Conservation (phyloP, 2,329 filamentous ascomycete genomes). For the Colletotrichum sp. region DNA sequence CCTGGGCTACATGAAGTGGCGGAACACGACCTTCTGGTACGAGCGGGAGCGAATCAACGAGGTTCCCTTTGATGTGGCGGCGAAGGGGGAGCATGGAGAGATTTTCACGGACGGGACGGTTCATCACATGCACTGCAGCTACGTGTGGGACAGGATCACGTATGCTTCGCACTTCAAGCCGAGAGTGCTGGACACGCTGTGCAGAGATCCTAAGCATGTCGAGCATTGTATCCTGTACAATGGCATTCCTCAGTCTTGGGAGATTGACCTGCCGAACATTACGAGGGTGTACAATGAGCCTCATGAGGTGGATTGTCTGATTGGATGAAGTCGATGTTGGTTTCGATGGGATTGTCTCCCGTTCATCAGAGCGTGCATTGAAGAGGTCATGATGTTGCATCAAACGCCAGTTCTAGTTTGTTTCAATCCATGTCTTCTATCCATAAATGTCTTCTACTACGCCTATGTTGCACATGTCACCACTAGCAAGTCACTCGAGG, state of each 20-base stretch:
- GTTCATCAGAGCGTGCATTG: neutral
- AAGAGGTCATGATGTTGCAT: neutral
- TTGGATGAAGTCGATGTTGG: neutral
- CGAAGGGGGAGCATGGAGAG: neutral
- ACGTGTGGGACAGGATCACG: conserved; percentile 13
- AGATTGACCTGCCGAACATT: conserved; percentile 13
- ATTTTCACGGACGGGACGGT: conserved; percentile 12
- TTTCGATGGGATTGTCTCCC: neutral
- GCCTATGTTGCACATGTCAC: neutral
- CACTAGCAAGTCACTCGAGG: neutral
- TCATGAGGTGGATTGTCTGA: conserved; percentile 3
- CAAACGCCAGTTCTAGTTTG: neutral
- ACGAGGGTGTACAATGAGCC: conserved; percentile 10
- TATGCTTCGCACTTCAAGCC: conserved; percentile 11
- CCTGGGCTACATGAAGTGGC: conserved; percentile 7
- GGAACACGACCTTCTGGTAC: conserved; percentile 12
- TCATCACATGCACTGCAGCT: conserved; percentile 16
- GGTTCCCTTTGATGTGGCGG: conserved; percentile 7
- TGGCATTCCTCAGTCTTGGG: conserved; percentile 9
- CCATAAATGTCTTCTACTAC: neutral
- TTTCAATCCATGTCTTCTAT: neutral
- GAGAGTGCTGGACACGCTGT: conserved; percentile 1
- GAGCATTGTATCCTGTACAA: conserved; percentile 14
- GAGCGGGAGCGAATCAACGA: conserved; percentile 7
- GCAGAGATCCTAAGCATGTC: conserved; percentile 7